Evolutionary conservation across 75 land plant genomes (phyloP), one percentile per base, ranked within the genome.

Genomic region (Picea glauca): DNA sequence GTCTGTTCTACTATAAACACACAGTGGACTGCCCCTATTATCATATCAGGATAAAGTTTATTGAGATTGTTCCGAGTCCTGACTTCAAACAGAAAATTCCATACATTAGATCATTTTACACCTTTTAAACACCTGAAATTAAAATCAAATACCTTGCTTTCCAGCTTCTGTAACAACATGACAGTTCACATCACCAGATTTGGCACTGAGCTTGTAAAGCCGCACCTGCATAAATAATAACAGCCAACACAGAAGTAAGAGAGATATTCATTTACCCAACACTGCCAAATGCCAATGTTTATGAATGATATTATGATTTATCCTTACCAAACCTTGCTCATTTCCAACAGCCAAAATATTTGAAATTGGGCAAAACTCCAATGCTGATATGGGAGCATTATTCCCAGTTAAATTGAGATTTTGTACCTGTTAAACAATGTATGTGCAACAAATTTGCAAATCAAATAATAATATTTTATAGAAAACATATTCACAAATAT

Each of bases 271-370:
- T 14, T 59, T 20, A 18, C n/a, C 31, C 43, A 56, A 50, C 43
- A 54, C 1, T 17, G 50, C 3, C 17, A 75, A 54, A 13, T 43
- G 20, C 13, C 59, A 58, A 54, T 31, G 23, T 4, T 50, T 0
- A 4, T 15, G 30, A 7, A 74, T 30, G 18, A 8, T 23, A 18
- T 35, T 78, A 26, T 26, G 26, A 26, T 26, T 26, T 26, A 46
- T 11, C 26, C 87, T 88, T 78, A 97, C 99, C 93, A 83, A 67
- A 77, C 96, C 95, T 87, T 79, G 32, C 76, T 88, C 84, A 78
- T 87, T 80, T n/a, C 96, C 99, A 82, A 84, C 76, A 26, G 87
- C 91, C 66, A 93, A 74, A 64, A 76, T 86, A 57, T 87, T 78
- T 77, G 79, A 82, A 54, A 40, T 21, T 26, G 86, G 70, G 78